These are phyloP conservation scores for Nepenthes gracilis DNA, from an alignment of 148 eudicot genomes.

Conservation along the genomic window DNA sequence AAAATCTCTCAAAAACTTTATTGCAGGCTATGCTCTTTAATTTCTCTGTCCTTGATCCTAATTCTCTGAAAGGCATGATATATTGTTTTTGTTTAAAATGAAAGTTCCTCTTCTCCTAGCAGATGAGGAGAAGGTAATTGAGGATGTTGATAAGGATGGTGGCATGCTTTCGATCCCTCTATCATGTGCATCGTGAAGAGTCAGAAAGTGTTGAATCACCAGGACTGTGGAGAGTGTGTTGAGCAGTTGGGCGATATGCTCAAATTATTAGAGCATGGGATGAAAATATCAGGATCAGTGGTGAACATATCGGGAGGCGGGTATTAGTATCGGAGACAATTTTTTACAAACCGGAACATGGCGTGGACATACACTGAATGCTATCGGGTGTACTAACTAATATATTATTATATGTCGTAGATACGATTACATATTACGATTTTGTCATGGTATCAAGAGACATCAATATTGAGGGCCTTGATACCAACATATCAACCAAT, in stretches of 20 bases:
- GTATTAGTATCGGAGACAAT: too few species aligned
- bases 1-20: not conserved
- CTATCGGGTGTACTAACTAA: too few species aligned
- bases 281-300: too few species aligned
- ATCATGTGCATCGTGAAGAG: constrained; percentile 38
- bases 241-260: constrained; percentile 39
- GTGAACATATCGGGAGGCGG: too few species aligned
- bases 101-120: constrained; percentile 34
- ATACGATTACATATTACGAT: too few species aligned
- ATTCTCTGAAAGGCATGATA: not conserved
- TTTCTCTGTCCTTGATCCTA: not conserved
- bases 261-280: constrained; percentile 17
- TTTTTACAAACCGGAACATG: too few species aligned
- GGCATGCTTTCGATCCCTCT: constrained; percentile 39
- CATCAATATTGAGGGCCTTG: too few species aligned
- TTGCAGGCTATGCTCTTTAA: too few species aligned
- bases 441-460: too few species aligned
- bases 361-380: too few species aligned
- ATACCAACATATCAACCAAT: not conserved
- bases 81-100: not conserved
- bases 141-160: constrained; percentile 42
- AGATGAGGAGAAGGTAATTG: constrained; percentile 38
- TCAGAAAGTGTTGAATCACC: constrained; percentile 28
- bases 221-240: constrained; percentile 30
- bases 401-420: too few species aligned